Evolutionary conservation across 2,329 filamentous ascomycete species (phyloP).

Genomic region (Aspergillus novoparasiticus): DNA sequence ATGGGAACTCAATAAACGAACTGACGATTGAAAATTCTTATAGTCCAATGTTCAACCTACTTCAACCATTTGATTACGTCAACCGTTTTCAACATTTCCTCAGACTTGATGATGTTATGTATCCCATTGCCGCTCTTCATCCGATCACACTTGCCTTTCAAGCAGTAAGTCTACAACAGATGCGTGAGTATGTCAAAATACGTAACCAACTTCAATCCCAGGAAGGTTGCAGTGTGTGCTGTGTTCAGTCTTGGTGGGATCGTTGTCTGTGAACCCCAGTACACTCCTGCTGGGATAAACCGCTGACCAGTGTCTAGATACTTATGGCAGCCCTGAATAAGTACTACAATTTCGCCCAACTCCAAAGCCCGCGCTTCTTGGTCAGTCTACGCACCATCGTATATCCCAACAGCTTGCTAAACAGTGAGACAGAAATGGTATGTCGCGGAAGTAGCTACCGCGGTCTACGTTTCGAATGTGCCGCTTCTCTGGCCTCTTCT

Average conservation of each 20-base stretch:
- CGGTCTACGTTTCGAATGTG: constrained; percentile 3
- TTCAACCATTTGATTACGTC: constrained; percentile 1
- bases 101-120: not conserved
- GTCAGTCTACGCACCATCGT: not conserved
- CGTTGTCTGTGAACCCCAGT: not conserved
- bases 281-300: not conserved
- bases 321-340: constrained; percentile 1
- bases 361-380: not conserved
- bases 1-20: too few species aligned
- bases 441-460: not conserved
- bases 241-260: not conserved
- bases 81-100: constrained; percentile 4
- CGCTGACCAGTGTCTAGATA: not conserved
- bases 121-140: constrained; percentile 5
- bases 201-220: not conserved
- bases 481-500: constrained; percentile 6
- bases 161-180: not conserved
- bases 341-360: not conserved
- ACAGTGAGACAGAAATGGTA: constrained; percentile 1
- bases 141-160: not conserved
- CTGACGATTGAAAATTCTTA: not conserved
- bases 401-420: not conserved
- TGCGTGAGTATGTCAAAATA: too few species aligned
- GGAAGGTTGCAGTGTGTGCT: not conserved
- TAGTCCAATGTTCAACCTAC: constrained; percentile 1